Evolutionary conservation across 176 grass and related monocot species (phyloP), one percentile per base, ranked within the genome.

Genomic region (Tuctoria greenei): DNA sequence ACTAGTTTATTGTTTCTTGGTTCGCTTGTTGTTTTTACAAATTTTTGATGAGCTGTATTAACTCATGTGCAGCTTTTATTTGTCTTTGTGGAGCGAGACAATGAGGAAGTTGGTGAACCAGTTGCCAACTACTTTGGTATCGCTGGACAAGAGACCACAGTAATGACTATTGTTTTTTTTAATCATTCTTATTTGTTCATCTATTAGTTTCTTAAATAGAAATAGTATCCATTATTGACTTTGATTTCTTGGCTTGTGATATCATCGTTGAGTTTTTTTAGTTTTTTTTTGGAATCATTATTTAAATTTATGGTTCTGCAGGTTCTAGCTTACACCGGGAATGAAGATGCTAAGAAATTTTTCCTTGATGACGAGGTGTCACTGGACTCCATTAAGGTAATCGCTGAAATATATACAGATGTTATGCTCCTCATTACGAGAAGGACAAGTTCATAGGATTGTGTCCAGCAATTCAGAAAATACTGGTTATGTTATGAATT

Each of bases 321-420:
- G 95, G 64, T 98, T 83, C 86, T 98, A 81, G 95, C 91, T 82
- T 98, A 92, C 71, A 86, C 86, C 18, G 95, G 91, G 74, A 98
- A 98, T 78, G 91, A 98, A 46, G 95, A 98, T 69, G 82, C 87
- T 66, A 90, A 71, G 85, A 98, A 98, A 54, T 94, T 88, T 55
- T 83, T 90, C 38, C 55, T 98, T 61, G 79, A 88, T 40, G 89
- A 86, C 77, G 91, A 88, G 64, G 58, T 94, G 8, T 86, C 86
- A 71, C 25, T 84, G 51, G 85, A 83, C 3, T 79, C 61, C 54
- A 79, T 94, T 49, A 94, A 92, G 95, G 95, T 97, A 72, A 65
- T 50, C 61, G 34, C 42, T 57, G 31, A 54, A 51, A 54, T 65
- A 21, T 37, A 73, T 7, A 26, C 21, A 67, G 10, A 39, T 5